Base-by-base conservation (phyloP, 148 eudicot species). In the Pouteria glomerata region DNA sequence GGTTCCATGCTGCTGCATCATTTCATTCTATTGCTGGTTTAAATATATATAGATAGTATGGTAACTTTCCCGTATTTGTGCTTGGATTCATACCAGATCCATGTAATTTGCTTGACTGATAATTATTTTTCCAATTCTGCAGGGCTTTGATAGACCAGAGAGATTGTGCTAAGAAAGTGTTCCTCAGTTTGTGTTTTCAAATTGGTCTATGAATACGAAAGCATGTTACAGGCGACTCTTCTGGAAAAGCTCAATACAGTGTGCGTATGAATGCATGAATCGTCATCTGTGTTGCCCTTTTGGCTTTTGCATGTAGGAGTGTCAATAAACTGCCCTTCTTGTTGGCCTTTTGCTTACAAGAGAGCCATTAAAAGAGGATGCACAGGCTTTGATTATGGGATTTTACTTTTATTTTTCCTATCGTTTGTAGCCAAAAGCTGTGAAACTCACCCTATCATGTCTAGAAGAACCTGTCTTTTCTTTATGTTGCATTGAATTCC, bases 261-360 rank as follows among this genome's bases (percentile, higher is more conserved):
- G 55, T 26, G 6, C 16, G 23, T 45, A n/a, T n/a, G n/a, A 11
- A 29, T 26, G 55, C 53, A 26, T 29, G 52, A 29, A 27, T 39
- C 69, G 6, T 44, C 53, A 44, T 65, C 35, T 26, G 45, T 65
- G 53, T 44, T 65, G 69, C n/a, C n/a, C n/a, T n/a, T n/a, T n/a
- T n/a, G 69, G 19, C 14, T 64, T 64, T 41, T 16, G 68, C 34
- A 64, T 26, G 26, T 11, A 10, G 48, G 21, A 19, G 52, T 11
- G 52, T 18, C 29, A n/a, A 42, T 42, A 52, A 26, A 26, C 14
- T 33, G 21, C 42, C 67, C 37, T 41, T 29, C 26, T 15, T 42
- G 13, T 1, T 41, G 34, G 27, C 37, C 16, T 65, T 44, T 65
- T 44, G 69, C 23, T 0, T 27, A 27, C 37, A 45, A 35, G 23